These are phyloP conservation scores for Chrysanthemum makinoi DNA, from an alignment of 129 eudicot genomes.

Conservation along the genomic window DNA sequence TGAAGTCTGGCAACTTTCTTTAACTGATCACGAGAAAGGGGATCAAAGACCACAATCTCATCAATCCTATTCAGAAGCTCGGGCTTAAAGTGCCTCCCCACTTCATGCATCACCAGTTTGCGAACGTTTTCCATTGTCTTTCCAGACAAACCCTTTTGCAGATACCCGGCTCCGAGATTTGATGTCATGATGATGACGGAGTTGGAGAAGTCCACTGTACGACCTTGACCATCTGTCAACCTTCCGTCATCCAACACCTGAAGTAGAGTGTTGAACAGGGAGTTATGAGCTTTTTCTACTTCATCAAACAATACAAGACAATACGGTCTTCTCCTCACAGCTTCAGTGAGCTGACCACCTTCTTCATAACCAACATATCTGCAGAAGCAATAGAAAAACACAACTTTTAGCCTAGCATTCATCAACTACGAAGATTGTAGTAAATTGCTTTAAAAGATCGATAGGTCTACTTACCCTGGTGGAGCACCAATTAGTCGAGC, in stretches of 20 bases:
- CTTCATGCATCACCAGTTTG: conserved; percentile 81
- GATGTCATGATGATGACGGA: conserved; percentile 92
- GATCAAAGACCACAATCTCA: conserved; percentile 93
- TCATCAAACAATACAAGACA: conserved; percentile 86
- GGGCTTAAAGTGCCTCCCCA: conserved; percentile 84
- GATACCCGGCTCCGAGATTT: conserved; percentile 86
- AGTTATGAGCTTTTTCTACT: conserved; percentile 78
- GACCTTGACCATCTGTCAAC: conserved; percentile 94
- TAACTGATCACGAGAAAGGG: conserved; percentile 83
- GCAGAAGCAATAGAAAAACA: neutral
- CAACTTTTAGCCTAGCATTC: neutral
- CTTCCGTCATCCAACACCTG: conserved; percentile 95
- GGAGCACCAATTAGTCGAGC: conserved; percentile 95
- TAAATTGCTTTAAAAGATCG: too few species aligned
- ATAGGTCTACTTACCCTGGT: conserved; percentile 56
- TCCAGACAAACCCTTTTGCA: conserved; percentile 66
- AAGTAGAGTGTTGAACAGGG: conserved; percentile 80
- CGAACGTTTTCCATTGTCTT: conserved; percentile 68
- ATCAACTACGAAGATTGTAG: too few species aligned
- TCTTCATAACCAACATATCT: conserved; percentile 95
- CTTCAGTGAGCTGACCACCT: conserved; percentile 96
- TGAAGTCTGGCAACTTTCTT: conserved; percentile 74
- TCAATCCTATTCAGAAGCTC: conserved; percentile 83
- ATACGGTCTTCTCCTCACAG: conserved; percentile 86
- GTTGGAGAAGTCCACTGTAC: conserved; percentile 93